phyloP scores from a whole-genome alignment of 1,284 basidiomycete species.

The Wolfiporia cocos region DNA sequence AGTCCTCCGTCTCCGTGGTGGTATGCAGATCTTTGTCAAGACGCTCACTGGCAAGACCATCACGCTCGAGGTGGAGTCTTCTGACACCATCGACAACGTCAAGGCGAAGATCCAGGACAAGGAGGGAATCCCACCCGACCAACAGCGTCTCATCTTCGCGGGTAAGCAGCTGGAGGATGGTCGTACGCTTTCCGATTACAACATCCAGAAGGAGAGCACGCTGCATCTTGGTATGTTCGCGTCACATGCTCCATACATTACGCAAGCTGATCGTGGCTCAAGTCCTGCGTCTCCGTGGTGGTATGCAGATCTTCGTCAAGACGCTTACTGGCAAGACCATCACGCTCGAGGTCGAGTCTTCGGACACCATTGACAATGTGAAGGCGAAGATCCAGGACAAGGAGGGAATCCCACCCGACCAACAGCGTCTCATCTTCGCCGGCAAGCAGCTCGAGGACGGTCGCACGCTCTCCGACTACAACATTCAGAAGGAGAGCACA shows the following conservation, averaged over 20 bases:
- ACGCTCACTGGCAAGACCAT: constrained; percentile 15
- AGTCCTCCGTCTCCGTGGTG: constrained; percentile 7
- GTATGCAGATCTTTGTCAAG: constrained; percentile 14
- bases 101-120: constrained; percentile 16
- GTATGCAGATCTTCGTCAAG: constrained; percentile 84
- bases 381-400: constrained; percentile 75
- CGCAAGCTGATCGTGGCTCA: not conserved
- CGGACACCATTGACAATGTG: constrained; percentile 79
- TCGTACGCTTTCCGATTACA: constrained; percentile 66
- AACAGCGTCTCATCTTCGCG: constrained; percentile 14
- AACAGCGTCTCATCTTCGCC: constrained; percentile 73
- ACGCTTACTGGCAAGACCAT: constrained; percentile 85
- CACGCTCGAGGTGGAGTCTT: constrained; percentile 13
- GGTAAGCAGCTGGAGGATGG: constrained; percentile 13
- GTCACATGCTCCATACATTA: not conserved
- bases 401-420: constrained; percentile 74
- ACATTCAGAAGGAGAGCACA: constrained; percentile 72
- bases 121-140: constrained; percentile 14
- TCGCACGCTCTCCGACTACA: constrained; percentile 67
- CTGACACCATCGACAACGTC: constrained; percentile 14
- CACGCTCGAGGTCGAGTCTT: constrained; percentile 83
- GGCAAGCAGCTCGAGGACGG: constrained; percentile 73
- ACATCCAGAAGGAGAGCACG: constrained; percentile 72
- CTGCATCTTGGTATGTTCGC: constrained; percentile 53
- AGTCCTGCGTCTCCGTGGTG: constrained; percentile 60